These are phyloP conservation scores for Neurospora sp. DNA, from an alignment of 495 filamentous ascomycete species.

Conservation along the genomic window DNA sequence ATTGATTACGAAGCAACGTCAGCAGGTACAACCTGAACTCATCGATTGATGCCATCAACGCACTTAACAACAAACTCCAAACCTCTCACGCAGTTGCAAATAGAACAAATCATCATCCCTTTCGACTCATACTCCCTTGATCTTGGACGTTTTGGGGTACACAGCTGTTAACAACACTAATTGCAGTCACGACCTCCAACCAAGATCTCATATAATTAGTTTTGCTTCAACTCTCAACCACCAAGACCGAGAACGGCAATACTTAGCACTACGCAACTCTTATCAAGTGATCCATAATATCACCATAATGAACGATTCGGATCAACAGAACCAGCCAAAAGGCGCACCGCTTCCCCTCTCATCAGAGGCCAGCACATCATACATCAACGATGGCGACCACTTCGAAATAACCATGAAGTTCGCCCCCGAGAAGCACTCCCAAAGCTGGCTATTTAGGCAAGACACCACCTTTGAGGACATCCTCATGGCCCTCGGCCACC, in stretches of 20 bases:
- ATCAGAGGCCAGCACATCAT: background rate
- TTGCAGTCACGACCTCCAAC: background rate
- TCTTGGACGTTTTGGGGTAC: background rate
- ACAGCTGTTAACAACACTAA: background rate
- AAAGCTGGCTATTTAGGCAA: conserved; percentile 11
- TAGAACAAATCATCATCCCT: background rate
- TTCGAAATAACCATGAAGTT: conserved; percentile 21
- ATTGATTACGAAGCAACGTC: background rate
- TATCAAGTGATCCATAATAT: background rate
- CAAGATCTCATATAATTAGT: background rate
- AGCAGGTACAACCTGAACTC: background rate
- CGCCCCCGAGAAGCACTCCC: conserved; percentile 14
- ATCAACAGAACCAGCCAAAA: background rate
- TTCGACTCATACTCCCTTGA: background rate
- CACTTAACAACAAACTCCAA: background rate
- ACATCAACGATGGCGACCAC: conserved; percentile 1
- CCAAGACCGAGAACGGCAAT: background rate
- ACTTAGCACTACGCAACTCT: background rate
- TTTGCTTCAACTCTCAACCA: background rate
- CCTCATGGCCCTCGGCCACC: conserved; percentile 4
- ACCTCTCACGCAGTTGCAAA: background rate
- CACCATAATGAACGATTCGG: background rate
- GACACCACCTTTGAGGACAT: conserved; percentile 12
- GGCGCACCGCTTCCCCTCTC: background rate
- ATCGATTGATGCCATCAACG: background rate